Evolutionary conservation across 2,329 filamentous ascomycete species (phyloP), one percentile per base, ranked within the genome.

Genomic region (Chalara sp.): DNA sequence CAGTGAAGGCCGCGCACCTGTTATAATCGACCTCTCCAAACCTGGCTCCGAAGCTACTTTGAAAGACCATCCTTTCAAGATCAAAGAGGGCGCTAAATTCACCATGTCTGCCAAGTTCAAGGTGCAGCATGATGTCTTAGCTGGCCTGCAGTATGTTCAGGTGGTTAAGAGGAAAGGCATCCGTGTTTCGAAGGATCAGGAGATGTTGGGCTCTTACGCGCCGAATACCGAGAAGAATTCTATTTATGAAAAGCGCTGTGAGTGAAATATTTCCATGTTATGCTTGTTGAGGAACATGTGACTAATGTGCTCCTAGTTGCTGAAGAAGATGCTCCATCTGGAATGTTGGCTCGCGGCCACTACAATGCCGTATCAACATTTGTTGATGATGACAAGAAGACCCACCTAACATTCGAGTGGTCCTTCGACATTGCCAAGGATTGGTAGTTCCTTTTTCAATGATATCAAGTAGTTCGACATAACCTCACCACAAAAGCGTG

Each of bases 161-260:
- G 80, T 90, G 40, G 87, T 96, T 56, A 95, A 93, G 79, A 80
- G 91, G 62, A 90, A 90, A 77, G 87, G 88, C 49, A 79, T 97
- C 67, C 82, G 81, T 53, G 82, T 92, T 55, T 88, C 86, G 75
- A 99, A 96, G 81, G 87, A 93, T 65, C 87, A 95, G 63, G 92
- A 97, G 76, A 99, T 99, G 93, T 87, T 99, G 79, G 90, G 92
- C 61, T 95, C 89, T 63, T 99, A 92, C 66, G 87, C 89, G 50
- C 93, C 93, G 58, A 96, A 86, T 75, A 97, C 92, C 13, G 86
- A 89, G 56, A 87, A 89, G 71, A 89, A 88, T 71, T 83, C 86
- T 7, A 70, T 85, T 56, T 95, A 97, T 71, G 83, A 83, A 70
- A 97, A 97, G 80, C 87, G 86, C 67, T 97, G 91, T 96, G 81